A percentile compares a stretch with the other conserved stretches of the same genome.
Conservation (phyloP, 768 basidiomycete genomes). For the Suillus cothurnatus region DNA sequence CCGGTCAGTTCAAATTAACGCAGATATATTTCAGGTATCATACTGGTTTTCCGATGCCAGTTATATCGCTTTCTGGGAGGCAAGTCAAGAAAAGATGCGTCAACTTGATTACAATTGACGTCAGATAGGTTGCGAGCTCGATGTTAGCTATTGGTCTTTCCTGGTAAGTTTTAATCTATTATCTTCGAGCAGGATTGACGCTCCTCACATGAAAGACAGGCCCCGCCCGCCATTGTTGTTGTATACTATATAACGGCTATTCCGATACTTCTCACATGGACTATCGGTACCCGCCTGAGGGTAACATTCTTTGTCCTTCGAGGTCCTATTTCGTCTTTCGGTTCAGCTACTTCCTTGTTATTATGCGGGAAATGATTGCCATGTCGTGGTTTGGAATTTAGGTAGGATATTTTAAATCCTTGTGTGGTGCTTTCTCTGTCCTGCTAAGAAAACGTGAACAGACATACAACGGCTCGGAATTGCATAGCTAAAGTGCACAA, state of each 20-base stretch:
- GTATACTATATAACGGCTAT: constrained; percentile 73
- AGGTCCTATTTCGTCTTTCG: constrained; percentile 88
- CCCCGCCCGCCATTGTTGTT: constrained; percentile 67
- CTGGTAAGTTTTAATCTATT: constrained; percentile 50
- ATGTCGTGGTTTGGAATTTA: constrained; percentile 86
- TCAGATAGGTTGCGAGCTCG: constrained; percentile 52
- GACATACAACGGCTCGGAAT: constrained; percentile 68
- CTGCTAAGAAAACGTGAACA: constrained; percentile 18
- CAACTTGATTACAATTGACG: neutral
- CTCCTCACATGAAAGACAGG: constrained; percentile 53
- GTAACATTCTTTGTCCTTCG: constrained; percentile 78
- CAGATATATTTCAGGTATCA: constrained; percentile 30
- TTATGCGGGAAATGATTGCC: constrained; percentile 75
- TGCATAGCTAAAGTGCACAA: neutral
- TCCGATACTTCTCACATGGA: constrained; percentile 78
- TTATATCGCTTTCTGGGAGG: constrained; percentile 49
- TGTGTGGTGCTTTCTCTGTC: neutral
- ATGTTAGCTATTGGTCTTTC: constrained; percentile 78
- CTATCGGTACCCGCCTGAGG: constrained; percentile 75
- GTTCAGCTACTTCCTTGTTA: constrained; percentile 83
- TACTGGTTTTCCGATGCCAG: constrained; percentile 32
- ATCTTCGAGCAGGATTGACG: constrained; percentile 3
- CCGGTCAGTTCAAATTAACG: constrained; percentile 27
- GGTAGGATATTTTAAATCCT: constrained; percentile 34
- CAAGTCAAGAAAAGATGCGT: constrained; percentile 12